These are phyloP conservation scores for Dendrothele bispora DNA, from an alignment of 768 basidiomycete species.

Conservation along the genomic window DNA sequence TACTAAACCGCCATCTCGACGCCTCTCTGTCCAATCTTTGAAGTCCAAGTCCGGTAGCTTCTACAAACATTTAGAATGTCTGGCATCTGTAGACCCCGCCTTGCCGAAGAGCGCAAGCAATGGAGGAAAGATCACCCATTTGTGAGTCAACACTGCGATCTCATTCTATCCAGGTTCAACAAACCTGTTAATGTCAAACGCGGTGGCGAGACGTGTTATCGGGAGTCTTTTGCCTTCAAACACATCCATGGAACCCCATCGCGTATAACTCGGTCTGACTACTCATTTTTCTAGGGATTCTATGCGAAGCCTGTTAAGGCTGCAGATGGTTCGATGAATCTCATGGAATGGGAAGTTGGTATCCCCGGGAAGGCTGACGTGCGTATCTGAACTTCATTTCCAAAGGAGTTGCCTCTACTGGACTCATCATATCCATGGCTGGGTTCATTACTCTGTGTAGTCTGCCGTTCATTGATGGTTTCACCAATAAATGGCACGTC, in stretches of 20 bases:
- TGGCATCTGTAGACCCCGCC: conserved; percentile 89
- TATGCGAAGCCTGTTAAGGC: conserved; percentile 92
- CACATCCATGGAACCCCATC: conserved; percentile 3
- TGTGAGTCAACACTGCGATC: conserved; percentile 50
- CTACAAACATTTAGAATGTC: conserved; percentile 54
- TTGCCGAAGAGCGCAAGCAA: conserved; percentile 96
- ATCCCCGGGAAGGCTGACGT: conserved; percentile 93
- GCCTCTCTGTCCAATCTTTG: not conserved
- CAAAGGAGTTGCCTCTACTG: conserved; percentile 6
- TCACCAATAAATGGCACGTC: conserved; percentile 9
- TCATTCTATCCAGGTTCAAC: not conserved
- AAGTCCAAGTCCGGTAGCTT: not conserved
- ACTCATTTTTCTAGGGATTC: conserved; percentile 69
- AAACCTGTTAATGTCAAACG: too few species aligned
- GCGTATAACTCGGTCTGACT: conserved; percentile 6
- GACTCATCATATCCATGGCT: not conserved
- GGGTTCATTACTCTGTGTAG: not conserved
- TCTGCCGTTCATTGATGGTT: conserved; percentile 8
- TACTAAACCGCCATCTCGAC: not conserved
- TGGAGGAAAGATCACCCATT: conserved; percentile 99
- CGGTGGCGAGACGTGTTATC: too few species aligned
- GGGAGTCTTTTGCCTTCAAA: too few species aligned
- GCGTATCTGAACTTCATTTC: conserved; percentile 31
- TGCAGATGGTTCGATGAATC: conserved; percentile 90
- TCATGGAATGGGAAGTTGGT: conserved; percentile 98